Conservation (phyloP, 164 flowering plant genomes). For the Magnolia changhungtana region DNA sequence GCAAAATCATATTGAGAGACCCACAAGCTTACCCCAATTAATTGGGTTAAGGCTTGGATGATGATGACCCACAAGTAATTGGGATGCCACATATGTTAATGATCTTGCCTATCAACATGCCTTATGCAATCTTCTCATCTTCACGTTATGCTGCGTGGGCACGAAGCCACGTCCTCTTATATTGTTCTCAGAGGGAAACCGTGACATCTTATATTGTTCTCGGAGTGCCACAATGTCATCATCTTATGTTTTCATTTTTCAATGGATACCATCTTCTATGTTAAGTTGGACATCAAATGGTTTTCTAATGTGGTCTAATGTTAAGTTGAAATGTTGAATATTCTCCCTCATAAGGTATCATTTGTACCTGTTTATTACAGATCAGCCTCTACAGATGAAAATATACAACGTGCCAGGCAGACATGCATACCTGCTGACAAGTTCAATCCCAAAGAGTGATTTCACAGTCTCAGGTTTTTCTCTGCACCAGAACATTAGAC, state of each 20-base stretch:
- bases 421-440: slow-evolving; percentile 73
- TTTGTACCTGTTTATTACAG: background rate
- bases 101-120: too few species aligned
- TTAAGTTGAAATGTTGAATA: background rate
- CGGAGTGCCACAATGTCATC: background rate
- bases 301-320: background rate
- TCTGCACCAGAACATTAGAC: slow-evolving; percentile 39
- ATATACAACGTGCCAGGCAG: background rate
- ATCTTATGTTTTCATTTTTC: too few species aligned
- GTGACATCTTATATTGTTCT: background rate
- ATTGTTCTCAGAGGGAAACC: background rate
- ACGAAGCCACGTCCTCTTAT: too few species aligned
- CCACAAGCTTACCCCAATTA: background rate
- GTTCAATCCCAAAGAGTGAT: slow-evolving; percentile 78
- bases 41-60: background rate
- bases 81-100: too few species aligned
- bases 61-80: background rate
- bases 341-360: background rate
- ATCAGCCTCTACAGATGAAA: background rate
- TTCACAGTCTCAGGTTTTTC: slow-evolving; percentile 65
- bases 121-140: too few species aligned
- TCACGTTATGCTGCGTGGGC: too few species aligned
- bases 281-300: background rate
- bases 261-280: background rate
- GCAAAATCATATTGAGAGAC: too few species aligned